phyloP scores from a whole-genome alignment of 2,329 filamentous ascomycete genomes.

The Tolypocladium ovalisporum region DNA sequence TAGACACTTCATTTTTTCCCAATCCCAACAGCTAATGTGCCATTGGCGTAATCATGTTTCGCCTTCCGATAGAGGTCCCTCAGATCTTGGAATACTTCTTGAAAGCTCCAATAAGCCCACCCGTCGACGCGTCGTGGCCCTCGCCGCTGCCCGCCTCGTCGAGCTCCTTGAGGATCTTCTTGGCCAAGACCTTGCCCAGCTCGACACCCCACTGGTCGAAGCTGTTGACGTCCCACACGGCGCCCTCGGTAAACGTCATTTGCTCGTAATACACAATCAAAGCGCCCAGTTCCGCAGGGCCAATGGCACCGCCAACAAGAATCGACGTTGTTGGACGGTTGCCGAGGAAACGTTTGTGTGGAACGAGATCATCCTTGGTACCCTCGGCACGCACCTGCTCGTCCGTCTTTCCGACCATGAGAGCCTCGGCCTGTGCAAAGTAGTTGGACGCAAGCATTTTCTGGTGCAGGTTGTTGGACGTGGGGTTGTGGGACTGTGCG shows the following conservation, averaged over 20 bases:
- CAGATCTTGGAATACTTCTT: slow-evolving; percentile 58
- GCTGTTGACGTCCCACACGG: slow-evolving; percentile 98
- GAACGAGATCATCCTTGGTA: slow-evolving; percentile 62
- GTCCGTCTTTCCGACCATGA: slow-evolving; percentile 83
- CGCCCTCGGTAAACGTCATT: slow-evolving; percentile 93
- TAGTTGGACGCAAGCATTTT: slow-evolving; percentile 92
- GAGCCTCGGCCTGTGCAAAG: slow-evolving; percentile 77
- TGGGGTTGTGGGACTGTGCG: slow-evolving; percentile 92
- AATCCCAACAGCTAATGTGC: neutral
- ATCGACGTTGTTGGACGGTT: slow-evolving; percentile 97
- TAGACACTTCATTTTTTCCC: neutral
- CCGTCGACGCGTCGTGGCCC: slow-evolving; percentile 79
- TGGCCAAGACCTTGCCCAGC: slow-evolving; percentile 90
- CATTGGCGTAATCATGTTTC: neutral
- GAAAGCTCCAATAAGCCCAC: slow-evolving; percentile 82
- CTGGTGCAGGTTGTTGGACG: slow-evolving; percentile 87
- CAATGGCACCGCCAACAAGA: slow-evolving; percentile 80
- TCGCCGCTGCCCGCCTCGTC: slow-evolving; percentile 62
- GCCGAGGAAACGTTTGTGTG: slow-evolving; percentile 99
- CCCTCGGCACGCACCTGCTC: slow-evolving; percentile 71
- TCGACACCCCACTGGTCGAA: slow-evolving; percentile 99
- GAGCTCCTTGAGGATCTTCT: slow-evolving; percentile 80
- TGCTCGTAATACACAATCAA: slow-evolving; percentile 99
- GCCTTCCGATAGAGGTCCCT: slow-evolving; percentile 6
- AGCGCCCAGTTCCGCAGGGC: slow-evolving; percentile 83